Evolutionary conservation across 164 flowering plant species (phyloP).

Genomic region (Annona squamosa): DNA sequence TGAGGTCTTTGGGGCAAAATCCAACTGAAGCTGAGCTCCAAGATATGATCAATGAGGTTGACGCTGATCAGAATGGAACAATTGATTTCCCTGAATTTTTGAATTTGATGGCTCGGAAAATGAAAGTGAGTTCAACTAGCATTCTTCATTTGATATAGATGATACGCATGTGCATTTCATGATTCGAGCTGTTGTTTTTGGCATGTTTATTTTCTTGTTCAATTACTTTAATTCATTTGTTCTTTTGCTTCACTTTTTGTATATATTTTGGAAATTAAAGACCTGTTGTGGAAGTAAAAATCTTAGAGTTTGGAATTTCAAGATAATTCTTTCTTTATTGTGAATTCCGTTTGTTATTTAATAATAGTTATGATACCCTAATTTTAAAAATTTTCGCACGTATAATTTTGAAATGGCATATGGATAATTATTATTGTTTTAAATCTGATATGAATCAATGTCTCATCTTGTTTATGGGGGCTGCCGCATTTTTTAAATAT

Average conservation of each 20-base stretch:
- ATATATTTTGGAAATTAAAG: not conserved
- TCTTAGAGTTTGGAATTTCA: too few relatives aligned
- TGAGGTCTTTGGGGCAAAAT: slow-evolving; percentile 23
- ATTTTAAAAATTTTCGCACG: not conserved
- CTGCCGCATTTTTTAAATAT: not conserved
- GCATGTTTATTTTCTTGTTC: not conserved
- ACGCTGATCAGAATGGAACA: slow-evolving; percentile 21
- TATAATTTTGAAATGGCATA: not conserved
- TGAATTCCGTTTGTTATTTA: not conserved
- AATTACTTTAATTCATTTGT: not conserved
- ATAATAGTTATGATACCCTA: not conserved
- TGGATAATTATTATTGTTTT: too few relatives aligned
- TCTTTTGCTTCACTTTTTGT: not conserved
- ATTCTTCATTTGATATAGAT: not conserved
- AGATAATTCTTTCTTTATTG: not conserved
- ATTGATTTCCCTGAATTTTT: slow-evolving; percentile 19
- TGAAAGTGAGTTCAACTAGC: slow-evolving; percentile 14
- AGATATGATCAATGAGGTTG: slow-evolving; percentile 22
- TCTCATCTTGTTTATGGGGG: not conserved
- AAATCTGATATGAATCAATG: not conserved
- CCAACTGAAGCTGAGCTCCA: slow-evolving; percentile 22
- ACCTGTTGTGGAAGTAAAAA: not conserved
- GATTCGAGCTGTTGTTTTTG: not conserved
- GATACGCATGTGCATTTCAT: not conserved
- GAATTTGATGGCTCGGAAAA: slow-evolving; percentile 21